These are phyloP conservation scores for Fallopia convolvulus DNA, from an alignment of 148 eudicot species.

Conservation along the genomic window DNA sequence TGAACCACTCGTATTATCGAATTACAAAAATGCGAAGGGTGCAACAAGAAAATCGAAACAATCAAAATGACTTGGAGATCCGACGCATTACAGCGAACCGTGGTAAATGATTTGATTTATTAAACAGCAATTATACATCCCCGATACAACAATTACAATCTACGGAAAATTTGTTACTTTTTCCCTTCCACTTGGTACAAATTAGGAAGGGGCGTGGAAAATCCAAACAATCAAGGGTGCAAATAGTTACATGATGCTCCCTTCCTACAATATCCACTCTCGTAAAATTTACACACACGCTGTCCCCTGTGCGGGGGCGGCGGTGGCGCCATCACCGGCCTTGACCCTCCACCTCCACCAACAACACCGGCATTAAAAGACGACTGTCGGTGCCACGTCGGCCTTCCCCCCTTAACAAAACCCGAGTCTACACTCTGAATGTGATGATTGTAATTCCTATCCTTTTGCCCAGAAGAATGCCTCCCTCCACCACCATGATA, in stretches of 20 bases:
- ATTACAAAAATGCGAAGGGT: no score
- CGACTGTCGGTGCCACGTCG: constrained; percentile 43
- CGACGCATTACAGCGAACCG: not conserved
- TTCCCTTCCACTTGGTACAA: constrained; percentile 21
- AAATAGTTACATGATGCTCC: constrained; percentile 75
- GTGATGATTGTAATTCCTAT: constrained; percentile 25
- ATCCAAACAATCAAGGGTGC: constrained; percentile 35
- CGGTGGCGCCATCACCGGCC: constrained; percentile 24
- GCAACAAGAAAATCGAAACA: no score
- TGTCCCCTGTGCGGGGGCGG: constrained; percentile 32
- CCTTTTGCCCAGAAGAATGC: constrained; percentile 46
- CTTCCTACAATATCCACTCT: constrained; percentile 63
- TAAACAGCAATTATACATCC: constrained; percentile 6
- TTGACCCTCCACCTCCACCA: constrained; percentile 40
- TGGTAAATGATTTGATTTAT: constrained; percentile 6
- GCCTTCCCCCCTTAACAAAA: constrained; percentile 36
- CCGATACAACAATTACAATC: constrained; percentile 38
- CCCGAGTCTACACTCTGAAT: constrained; percentile 38
- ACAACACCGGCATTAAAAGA: constrained; percentile 32
- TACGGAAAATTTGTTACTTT: constrained; percentile 28
- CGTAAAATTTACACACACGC: constrained; percentile 75
- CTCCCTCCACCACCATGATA: constrained; percentile 21
- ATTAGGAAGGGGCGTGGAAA: constrained; percentile 9
- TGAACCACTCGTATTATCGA: no score
- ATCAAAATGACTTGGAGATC: no score